These are phyloP conservation scores for Lindgomyces ingoldianus DNA, from an alignment of 495 filamentous ascomycete species.

Conservation along the genomic window DNA sequence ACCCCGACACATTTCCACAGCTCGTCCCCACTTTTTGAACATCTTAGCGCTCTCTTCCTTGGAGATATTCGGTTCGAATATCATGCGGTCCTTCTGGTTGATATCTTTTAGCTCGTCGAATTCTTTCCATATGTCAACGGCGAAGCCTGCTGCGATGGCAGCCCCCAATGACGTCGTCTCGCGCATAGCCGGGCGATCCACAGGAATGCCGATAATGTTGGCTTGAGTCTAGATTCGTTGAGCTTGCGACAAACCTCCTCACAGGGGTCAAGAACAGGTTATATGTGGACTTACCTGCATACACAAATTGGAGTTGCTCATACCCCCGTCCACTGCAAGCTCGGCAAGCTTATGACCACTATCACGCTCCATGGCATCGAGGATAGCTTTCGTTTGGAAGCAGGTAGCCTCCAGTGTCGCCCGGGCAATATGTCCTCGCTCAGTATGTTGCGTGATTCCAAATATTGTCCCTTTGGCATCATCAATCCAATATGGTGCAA, in stretches of 20 bases:
- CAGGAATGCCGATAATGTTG: conserved; percentile 82
- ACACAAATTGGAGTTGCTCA: conserved; percentile 90
- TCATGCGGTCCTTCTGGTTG: conserved; percentile 70
- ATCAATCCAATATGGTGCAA: conserved; percentile 98
- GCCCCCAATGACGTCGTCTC: conserved; percentile 92
- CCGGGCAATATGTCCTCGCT: conserved; percentile 86
- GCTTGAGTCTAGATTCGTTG: conserved; percentile 69
- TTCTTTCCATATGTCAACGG: conserved; percentile 76
- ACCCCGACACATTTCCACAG: conserved; percentile 86
- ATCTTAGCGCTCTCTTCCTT: conserved; percentile 61
- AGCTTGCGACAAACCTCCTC: conserved; percentile 15
- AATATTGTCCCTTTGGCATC: conserved; percentile 91
- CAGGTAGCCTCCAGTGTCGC: conserved; percentile 94
- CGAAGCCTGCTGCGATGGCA: conserved; percentile 92
- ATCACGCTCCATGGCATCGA: conserved; percentile 94
- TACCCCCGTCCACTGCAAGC: conserved; percentile 89
- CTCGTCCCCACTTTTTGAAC: conserved; percentile 81
- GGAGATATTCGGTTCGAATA: conserved; percentile 69
- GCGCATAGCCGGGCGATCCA: conserved; percentile 86
- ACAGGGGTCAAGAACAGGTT: conserved; percentile 14
- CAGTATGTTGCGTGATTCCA: conserved; percentile 89
- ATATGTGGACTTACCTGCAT: conserved; percentile 69
- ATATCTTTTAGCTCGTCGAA: conserved; percentile 78
- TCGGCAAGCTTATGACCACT: conserved; percentile 72
- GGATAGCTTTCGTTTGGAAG: conserved; percentile 92